phyloP scores from a whole-genome alignment of 1,139 yeast species.

The Petasospora fabianii region DNA sequence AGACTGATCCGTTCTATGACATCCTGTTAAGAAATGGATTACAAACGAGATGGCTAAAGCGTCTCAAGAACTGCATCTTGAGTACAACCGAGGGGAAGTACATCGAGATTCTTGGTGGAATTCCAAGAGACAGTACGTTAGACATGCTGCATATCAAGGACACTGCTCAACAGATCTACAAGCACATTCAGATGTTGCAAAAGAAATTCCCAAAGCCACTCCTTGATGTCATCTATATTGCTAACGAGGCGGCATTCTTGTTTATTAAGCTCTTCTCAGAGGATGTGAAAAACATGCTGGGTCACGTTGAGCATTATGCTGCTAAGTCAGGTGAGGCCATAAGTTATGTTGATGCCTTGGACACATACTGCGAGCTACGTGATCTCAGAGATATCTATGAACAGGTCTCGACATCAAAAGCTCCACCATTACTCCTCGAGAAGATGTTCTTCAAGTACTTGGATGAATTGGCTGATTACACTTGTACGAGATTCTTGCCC shows the following conservation, averaged over 20 bases:
- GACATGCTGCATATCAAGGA: conserved; percentile 56
- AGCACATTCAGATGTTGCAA: conserved; percentile 50
- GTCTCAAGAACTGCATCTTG: conserved; percentile 45
- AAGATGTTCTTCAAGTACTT: conserved; percentile 56
- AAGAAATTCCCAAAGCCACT: conserved; percentile 61
- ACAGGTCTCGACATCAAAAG: conserved; percentile 42
- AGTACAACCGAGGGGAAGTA: conserved; percentile 58
- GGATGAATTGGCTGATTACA: conserved; percentile 51
- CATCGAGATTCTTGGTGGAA: conserved; percentile 48
- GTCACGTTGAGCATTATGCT: conserved; percentile 48
- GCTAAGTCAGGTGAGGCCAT: conserved; percentile 34
- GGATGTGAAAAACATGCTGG: conserved; percentile 60
- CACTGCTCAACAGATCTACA: conserved; percentile 53
- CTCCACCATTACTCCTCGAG: conserved; percentile 55
- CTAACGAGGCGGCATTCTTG: conserved; percentile 52
- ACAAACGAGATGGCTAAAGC: conserved; percentile 49
- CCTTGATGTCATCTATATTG: conserved; percentile 53
- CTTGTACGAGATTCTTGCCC: conserved; percentile 44
- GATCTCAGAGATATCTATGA: conserved; percentile 52
- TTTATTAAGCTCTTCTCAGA: conserved; percentile 59
- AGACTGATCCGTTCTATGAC: conserved; percentile 44
- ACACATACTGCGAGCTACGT: conserved; percentile 51
- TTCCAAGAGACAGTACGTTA: conserved; percentile 64
- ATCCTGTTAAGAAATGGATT: conserved; percentile 38
- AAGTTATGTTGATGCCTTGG: conserved; percentile 58